These are phyloP conservation scores for Euphorbia schlechtendalii DNA, from an alignment of 441 rosid genomes.

Conservation along the genomic window DNA sequence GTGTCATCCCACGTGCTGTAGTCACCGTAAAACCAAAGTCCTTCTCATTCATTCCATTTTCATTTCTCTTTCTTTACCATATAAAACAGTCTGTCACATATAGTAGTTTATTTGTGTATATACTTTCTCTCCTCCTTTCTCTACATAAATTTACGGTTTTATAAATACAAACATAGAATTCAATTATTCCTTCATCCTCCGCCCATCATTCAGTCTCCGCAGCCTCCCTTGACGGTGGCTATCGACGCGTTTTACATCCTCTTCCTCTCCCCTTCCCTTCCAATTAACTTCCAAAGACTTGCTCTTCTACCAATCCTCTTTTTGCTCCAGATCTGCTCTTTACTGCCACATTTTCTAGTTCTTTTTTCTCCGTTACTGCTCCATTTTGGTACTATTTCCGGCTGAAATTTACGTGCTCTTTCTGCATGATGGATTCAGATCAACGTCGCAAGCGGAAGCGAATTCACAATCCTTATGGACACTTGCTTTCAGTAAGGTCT, in stretches of 20 bases:
- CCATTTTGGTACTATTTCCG: background rate
- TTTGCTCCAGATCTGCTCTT: constrained; percentile 8
- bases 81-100: too few species aligned
- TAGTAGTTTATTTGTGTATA: too few species aligned
- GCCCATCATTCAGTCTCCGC: background rate
- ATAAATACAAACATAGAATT: too few species aligned
- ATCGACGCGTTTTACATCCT: background rate
- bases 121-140: too few species aligned
- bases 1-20: constrained; percentile 7
- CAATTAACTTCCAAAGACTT: background rate
- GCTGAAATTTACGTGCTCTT: background rate
- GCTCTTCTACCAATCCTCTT: background rate
- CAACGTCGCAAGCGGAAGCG: constrained; percentile 77
- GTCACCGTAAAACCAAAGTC: background rate
- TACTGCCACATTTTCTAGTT: background rate
- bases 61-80: too few species aligned
- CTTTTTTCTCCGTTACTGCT: too few species aligned
- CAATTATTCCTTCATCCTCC: background rate
- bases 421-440: constrained; percentile 54
- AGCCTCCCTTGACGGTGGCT: background rate
- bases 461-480: constrained; percentile 28
- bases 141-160: too few species aligned
- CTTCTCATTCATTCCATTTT: background rate
- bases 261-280: background rate
- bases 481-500: constrained; percentile 47